Evolutionary conservation across 495 filamentous ascomycete genomes (phyloP).

Genomic region (Aspergillus nidulans): DNA sequence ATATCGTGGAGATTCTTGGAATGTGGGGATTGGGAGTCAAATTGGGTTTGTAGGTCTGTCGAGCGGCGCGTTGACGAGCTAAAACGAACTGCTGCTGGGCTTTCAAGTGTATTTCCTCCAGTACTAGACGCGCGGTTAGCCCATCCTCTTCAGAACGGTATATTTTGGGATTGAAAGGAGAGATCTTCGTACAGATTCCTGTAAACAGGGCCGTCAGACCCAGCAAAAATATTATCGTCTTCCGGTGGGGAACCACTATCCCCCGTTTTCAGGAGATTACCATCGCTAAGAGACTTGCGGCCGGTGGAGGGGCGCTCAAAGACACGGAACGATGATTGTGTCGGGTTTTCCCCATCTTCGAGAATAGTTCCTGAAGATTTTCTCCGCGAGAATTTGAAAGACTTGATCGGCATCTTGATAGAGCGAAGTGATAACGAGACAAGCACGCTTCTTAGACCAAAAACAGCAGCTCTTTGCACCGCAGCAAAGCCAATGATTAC

Average conservation of each 20-base stretch:
- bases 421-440: constrained; percentile 12
- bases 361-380: constrained; percentile 64
- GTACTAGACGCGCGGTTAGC: constrained; percentile 50
- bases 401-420: constrained; percentile 61
- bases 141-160: constrained; percentile 1
- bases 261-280: constrained; percentile 36
- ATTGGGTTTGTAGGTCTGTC: constrained; percentile 54
- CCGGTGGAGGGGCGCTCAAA: constrained; percentile 50
- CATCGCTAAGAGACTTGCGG: constrained; percentile 47
- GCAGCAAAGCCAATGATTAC: constrained; percentile 5
- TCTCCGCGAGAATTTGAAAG: constrained; percentile 62
- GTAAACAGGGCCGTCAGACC: constrained; percentile 28
- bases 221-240: constrained; percentile 47
- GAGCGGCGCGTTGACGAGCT: constrained; percentile 74
- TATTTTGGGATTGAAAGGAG: constrained; percentile 11
- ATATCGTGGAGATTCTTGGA: constrained; percentile 50
- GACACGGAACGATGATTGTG: constrained; percentile 56
- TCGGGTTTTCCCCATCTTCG: constrained; percentile 49
- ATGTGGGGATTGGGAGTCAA: constrained; percentile 49
- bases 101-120: constrained; percentile 57
- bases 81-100: constrained; percentile 57
- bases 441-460: constrained; percentile 11
- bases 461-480: constrained; percentile 11
- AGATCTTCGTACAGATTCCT: constrained; percentile 41
- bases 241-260: constrained; percentile 45